A percentile compares a stretch with the other conserved stretches of the same genome.
These are phyloP conservation scores for Somion occarium DNA, from an alignment of 1,284 basidiomycete species.

Conservation along the genomic window DNA sequence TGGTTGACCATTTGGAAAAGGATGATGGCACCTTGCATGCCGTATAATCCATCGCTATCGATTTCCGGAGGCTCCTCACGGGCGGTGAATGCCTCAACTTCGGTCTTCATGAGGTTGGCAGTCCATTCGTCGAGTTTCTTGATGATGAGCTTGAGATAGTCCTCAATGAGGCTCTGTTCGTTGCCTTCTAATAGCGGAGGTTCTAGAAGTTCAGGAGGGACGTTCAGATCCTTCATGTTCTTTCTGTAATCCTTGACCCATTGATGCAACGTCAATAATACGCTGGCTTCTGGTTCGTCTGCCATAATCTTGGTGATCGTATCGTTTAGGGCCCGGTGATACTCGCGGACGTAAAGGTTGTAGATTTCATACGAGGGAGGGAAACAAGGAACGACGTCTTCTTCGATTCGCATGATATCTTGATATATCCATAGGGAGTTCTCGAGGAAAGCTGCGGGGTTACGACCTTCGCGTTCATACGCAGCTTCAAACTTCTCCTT, in stretches of 20 bases:
- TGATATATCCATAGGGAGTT: slow-evolving; percentile 90
- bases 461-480: slow-evolving; percentile 56
- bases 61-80: slow-evolving; percentile 86
- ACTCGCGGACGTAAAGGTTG: slow-evolving; percentile 81
- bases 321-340: slow-evolving; percentile 86
- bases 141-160: slow-evolving; percentile 92
- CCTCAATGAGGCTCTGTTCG: slow-evolving; percentile 91
- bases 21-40: slow-evolving; percentile 89
- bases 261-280: slow-evolving; percentile 81
- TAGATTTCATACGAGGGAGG: slow-evolving; percentile 91
- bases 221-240: slow-evolving; percentile 90
- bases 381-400: slow-evolving; percentile 86
- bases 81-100: slow-evolving; percentile 80
- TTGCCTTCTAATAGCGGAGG: slow-evolving; percentile 91
- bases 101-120: slow-evolving; percentile 88
- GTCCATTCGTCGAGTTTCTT: slow-evolving; percentile 98
- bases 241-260: slow-evolving; percentile 96
- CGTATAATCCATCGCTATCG: slow-evolving; percentile 87
- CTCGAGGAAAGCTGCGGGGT: slow-evolving; percentile 75
- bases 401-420: slow-evolving; percentile 88
- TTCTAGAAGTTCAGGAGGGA: slow-evolving; percentile 78
- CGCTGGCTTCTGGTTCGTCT: slow-evolving; percentile 81
- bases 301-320: slow-evolving; percentile 72
- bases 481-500: slow-evolving; percentile 70
- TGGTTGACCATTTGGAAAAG: slow-evolving; percentile 99